Evolutionary conservation across 2,329 filamentous ascomycete genomes (phyloP), one percentile per base, ranked within the genome.

Genomic region (Calonectria multiphialidica): DNA sequence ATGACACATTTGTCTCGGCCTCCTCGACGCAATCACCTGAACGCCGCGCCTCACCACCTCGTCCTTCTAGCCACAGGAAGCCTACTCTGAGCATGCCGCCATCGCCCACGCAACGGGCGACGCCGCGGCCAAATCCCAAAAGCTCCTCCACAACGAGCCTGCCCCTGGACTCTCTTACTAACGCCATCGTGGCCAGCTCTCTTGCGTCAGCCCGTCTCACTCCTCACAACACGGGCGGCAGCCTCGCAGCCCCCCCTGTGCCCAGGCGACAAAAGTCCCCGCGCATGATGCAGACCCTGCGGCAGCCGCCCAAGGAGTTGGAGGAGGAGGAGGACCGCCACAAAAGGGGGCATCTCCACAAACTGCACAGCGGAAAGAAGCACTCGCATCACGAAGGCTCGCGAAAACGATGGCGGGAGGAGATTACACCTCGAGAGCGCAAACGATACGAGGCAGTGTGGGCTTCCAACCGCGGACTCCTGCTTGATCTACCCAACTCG

Each of bases 361-460:
- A 90, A 76, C 85, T 90, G 3, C 86, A 90, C 10, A 81, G 81
- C 12, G 83, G 83, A 49, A 92, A 93, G 72, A 92, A 93, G 72
- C 94, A 96, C 81, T 89, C 92, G 1, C 94, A 97, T 78, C 91
- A 94, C 77, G 94, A 96, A 80, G 94, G 93, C 0, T 89, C 93
- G 5, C 89, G 94, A 21, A 92, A 91, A 78, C 90, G 93, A 8
- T 97, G 94, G 94, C 90, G 93, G 49, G 94, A 96, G 76, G 88
- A 91, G 72, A 90, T 97, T 49, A 94, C 93, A 0, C 88, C 90
- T 59, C 87, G 90, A 6, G 94, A 97, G 80, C 87, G 93, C n/a
- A 94, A 93, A 79, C 89, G 94, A 1, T 97, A 97, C 82, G 94
- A 96, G 82, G 94, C 93, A 2, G 90, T 97, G 1, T 97, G 94